A percentile compares a stretch with the other conserved stretches of the same genome.
Conservation (phyloP, 1,284 basidiomycete species). For the Cystobasidiaceae sp. region DNA sequence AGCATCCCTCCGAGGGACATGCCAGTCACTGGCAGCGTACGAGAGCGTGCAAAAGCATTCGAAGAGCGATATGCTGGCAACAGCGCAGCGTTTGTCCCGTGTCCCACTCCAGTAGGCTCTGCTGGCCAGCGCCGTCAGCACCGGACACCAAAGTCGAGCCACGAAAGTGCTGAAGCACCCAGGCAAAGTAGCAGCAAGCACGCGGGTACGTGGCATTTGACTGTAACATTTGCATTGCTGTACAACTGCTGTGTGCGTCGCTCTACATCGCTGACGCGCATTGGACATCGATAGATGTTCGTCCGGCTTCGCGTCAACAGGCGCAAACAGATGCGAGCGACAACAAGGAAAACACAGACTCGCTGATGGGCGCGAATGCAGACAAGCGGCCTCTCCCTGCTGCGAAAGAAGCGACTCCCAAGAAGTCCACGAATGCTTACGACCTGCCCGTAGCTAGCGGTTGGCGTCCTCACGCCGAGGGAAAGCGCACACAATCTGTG, state of each 20-base stretch:
- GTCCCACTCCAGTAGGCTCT: neutral
- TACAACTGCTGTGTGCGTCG: too few relatives aligned
- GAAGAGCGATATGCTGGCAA: slow-evolving; percentile 17
- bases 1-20: neutral
- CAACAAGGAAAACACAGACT: neutral
- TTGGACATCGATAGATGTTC: neutral
- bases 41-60: slow-evolving; percentile 26
- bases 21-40: slow-evolving; percentile 17
- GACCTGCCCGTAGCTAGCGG: too few relatives aligned
- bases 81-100: slow-evolving; percentile 6
- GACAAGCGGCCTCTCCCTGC: neutral
- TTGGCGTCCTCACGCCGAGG: too few relatives aligned
- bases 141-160: neutral
- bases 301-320: neutral
- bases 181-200: too few relatives aligned
- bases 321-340: neutral
- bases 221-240: too few relatives aligned
- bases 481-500: too few relatives aligned
- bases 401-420: neutral
- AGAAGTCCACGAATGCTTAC: neutral
- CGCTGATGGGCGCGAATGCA: neutral
- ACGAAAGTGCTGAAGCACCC: too few relatives aligned
- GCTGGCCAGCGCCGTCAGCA: slow-evolving; percentile 3
- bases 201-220: too few relatives aligned
- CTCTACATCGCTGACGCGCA: too few relatives aligned